phyloP scores from a whole-genome alignment of 169 alveolate species.

The Plasmodium chabaudi region DNA sequence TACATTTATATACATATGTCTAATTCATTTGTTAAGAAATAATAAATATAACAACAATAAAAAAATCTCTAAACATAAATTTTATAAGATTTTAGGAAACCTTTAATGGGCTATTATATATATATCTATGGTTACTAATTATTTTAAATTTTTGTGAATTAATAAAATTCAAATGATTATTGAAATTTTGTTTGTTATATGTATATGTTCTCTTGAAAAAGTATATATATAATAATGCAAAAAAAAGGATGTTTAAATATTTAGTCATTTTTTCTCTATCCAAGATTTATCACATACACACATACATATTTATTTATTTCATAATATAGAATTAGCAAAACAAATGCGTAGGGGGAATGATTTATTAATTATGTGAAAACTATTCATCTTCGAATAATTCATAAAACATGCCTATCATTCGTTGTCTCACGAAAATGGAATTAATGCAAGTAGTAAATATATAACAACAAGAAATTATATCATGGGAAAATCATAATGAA shows the following conservation, averaged over 20 bases:
- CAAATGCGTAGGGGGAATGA: constrained; percentile 3
- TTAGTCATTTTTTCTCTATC: constrained; percentile 41
- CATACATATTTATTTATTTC: no score
- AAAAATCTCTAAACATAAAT: no score
- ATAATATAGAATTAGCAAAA: constrained; percentile 3
- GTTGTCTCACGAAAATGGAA: no score
- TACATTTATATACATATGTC: no score
- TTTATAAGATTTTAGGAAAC: constrained; percentile 4
- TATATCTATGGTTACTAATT: constrained; percentile 4
- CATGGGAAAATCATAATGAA: no score
- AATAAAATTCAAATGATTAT: constrained; percentile 33
- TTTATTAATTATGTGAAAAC: constrained; percentile 14
- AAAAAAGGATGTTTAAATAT: constrained; percentile 32
- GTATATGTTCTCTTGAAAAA: constrained; percentile 37
- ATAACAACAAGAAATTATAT: no score
- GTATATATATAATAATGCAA: constrained; percentile 25
- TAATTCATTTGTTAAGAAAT: no score
- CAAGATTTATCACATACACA: constrained; percentile 5
- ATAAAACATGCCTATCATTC: background rate
- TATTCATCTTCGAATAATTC: constrained; percentile 20
- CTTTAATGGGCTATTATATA: constrained; percentile 17
- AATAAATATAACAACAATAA: no score
- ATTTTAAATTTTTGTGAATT: constrained; percentile 14
- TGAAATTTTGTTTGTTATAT: constrained; percentile 21
- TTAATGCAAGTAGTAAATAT: no score